Conservation (phyloP, 495 filamentous ascomycete genomes). For the Podospora anserina region DNA sequence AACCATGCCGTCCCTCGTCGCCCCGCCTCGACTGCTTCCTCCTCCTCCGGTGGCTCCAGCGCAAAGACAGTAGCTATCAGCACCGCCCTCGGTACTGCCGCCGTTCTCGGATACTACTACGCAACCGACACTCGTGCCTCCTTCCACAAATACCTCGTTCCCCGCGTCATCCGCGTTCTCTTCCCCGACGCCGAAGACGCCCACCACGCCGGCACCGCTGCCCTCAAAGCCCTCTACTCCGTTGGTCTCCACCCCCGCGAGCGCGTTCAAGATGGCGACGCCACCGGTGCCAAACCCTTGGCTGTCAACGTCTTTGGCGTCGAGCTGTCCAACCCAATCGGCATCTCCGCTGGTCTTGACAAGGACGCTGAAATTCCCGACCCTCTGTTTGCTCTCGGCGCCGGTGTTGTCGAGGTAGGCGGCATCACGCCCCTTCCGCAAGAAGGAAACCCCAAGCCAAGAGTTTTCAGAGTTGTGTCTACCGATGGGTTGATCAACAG, state of each 20-base stretch:
- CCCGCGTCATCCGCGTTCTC: slow-evolving; percentile 66
- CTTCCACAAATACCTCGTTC: slow-evolving; percentile 75
- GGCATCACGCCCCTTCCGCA: slow-evolving; percentile 84
- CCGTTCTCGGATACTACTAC: slow-evolving; percentile 62
- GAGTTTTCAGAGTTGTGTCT: slow-evolving; percentile 79
- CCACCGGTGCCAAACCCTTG: slow-evolving; percentile 28
- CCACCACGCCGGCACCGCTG: slow-evolving; percentile 69
- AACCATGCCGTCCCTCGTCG: slow-evolving; percentile 25
- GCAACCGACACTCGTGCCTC: slow-evolving; percentile 86
- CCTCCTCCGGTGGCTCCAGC: slow-evolving; percentile 16
- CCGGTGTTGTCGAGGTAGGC: slow-evolving; percentile 83
- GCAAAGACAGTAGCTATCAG: slow-evolving; percentile 53
- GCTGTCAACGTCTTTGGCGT: slow-evolving; percentile 70
- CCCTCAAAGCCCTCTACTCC: slow-evolving; percentile 64
- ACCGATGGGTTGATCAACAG: slow-evolving; percentile 89
- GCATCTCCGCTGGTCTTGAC: slow-evolving; percentile 88
- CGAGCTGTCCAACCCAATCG: slow-evolving; percentile 76
- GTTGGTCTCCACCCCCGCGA: slow-evolving; percentile 73
- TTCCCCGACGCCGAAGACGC: slow-evolving; percentile 88
- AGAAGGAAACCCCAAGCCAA: slow-evolving; percentile 77
- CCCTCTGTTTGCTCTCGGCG: slow-evolving; percentile 74
- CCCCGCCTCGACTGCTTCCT: slow-evolving; percentile 35
- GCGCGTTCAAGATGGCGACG: slow-evolving; percentile 37
- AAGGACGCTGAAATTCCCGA: slow-evolving; percentile 88
- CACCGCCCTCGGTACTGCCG: slow-evolving; percentile 45